Conservation (phyloP, 805 yeast genomes). For the Alloascoidea africana region DNA sequence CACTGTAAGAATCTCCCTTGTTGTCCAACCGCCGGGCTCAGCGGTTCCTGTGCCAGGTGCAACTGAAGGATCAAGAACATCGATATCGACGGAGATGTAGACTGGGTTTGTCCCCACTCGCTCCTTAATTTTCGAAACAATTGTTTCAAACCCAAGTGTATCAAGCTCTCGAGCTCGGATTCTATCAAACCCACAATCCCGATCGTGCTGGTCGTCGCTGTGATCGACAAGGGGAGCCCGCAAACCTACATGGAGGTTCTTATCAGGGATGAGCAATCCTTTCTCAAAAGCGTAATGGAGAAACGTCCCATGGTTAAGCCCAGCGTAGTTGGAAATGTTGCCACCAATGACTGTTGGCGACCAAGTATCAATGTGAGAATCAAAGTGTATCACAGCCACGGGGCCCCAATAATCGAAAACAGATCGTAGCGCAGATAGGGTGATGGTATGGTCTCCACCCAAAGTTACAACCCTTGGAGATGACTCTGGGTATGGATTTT, state of each 20-base stretch:
- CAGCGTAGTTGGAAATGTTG: slow-evolving; percentile 40
- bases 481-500: slow-evolving; percentile 17
- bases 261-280: slow-evolving; percentile 37
- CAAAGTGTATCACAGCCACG: too few species aligned
- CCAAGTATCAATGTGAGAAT: slow-evolving; percentile 62
- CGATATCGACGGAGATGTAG: slow-evolving; percentile 34
- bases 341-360: slow-evolving; percentile 50
- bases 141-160: slow-evolving; percentile 22
- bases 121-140: slow-evolving; percentile 20
- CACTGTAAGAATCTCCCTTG: slow-evolving; percentile 28
- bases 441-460: slow-evolving; percentile 42
- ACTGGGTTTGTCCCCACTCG: slow-evolving; percentile 23
- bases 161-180: slow-evolving; percentile 34
- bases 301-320: slow-evolving; percentile 54
- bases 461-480: slow-evolving; percentile 28
- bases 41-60: slow-evolving; percentile 41
- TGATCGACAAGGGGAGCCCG: slow-evolving; percentile 42
- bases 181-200: slow-evolving; percentile 31
- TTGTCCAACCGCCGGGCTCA: slow-evolving; percentile 38
- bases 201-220: slow-evolving; percentile 34
- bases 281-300: slow-evolving; percentile 56
- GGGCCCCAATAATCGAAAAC: slow-evolving; percentile 31
- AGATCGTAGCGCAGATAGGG: slow-evolving; percentile 31
- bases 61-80: slow-evolving; percentile 33
- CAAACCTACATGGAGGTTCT: slow-evolving; percentile 45